Percentiles rank a stretch among this genome's conserved stretches.
phyloP scores from a whole-genome alignment of 257 asterid genomes.

The Nicotiana attenuata region DNA sequence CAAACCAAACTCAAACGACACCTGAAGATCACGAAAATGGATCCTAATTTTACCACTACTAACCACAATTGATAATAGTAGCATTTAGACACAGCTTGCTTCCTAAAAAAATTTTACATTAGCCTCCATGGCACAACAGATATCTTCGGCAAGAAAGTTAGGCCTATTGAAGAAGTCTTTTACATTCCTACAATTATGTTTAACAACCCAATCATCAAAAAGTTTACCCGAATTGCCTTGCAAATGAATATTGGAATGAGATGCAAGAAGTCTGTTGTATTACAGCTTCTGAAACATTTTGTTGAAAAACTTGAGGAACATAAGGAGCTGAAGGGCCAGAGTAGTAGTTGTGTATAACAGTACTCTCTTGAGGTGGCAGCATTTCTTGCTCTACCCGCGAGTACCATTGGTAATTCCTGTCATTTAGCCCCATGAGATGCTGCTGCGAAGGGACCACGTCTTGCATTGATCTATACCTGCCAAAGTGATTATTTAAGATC shows the following conservation, averaged over 20 bases:
- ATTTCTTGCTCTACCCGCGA: conserved; percentile 12
- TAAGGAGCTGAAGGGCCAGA: conserved; percentile 16
- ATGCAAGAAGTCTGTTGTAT: background rate
- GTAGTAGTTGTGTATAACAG: conserved; percentile 24
- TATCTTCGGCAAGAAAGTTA: background rate
- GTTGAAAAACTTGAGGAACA: conserved; percentile 22
- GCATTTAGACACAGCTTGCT: background rate
- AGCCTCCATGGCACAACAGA: background rate
- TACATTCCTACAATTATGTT: background rate
- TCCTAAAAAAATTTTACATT: background rate
- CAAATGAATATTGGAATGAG: background rate
- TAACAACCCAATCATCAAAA: background rate
- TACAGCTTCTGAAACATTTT: conserved; percentile 17
- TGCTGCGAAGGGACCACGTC: conserved; percentile 9
- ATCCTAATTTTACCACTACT: background rate
- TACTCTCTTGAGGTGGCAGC: conserved; percentile 15
- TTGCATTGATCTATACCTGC: conserved; percentile 28
- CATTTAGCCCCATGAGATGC: conserved; percentile 24
- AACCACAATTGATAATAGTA: background rate
- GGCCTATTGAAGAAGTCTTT: background rate
- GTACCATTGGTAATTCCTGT: conserved; percentile 21
- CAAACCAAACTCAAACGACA: background rate
- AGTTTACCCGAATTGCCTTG: background rate
- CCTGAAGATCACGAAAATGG: background rate
- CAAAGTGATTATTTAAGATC: conserved; percentile 10